Conservation (phyloP, 352 stramenopile genomes). For the Blastocystis sp. region DNA sequence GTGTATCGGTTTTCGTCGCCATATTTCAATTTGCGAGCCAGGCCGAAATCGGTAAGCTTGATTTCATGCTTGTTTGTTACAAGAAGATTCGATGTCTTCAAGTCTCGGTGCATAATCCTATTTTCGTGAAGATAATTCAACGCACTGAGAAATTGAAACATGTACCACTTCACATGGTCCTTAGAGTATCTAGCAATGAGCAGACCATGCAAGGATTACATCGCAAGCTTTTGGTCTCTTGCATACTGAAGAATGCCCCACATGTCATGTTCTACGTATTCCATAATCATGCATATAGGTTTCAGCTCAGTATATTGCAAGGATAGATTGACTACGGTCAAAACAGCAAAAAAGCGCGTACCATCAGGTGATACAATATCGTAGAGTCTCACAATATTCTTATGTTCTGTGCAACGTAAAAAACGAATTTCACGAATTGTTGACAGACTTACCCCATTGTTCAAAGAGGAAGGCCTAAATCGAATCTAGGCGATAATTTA, state of each 20-base stretch:
- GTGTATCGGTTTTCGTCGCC: slow-evolving; percentile 62
- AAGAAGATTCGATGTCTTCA: slow-evolving; percentile 57
- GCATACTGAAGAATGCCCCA: slow-evolving; percentile 47
- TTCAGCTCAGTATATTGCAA: slow-evolving; percentile 43
- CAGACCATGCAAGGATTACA: not conserved
- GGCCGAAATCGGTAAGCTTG: slow-evolving; percentile 51
- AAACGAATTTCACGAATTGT: slow-evolving; percentile 58
- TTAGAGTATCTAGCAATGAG: slow-evolving; percentile 27
- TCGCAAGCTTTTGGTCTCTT: not conserved
- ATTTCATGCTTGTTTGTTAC: slow-evolving; percentile 66
- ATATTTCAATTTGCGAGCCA: slow-evolving; percentile 60
- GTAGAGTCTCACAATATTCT: slow-evolving; percentile 51
- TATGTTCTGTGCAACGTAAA: slow-evolving; percentile 23
- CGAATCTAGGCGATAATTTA: slow-evolving; percentile 3
- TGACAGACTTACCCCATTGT: slow-evolving; percentile 40
- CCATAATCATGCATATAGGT: slow-evolving; percentile 58
- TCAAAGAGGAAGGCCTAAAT: slow-evolving; percentile 11
- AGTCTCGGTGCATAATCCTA: slow-evolving; percentile 54
- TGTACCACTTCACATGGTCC: slow-evolving; percentile 42
- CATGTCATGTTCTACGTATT: slow-evolving; percentile 59
- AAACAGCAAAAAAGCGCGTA: not conserved
- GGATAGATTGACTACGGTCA: slow-evolving; percentile 16
- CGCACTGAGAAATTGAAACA: slow-evolving; percentile 38
- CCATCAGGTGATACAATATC: slow-evolving; percentile 36
- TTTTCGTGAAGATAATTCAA: slow-evolving; percentile 53